Evolutionary conservation across 2,329 filamentous ascomycete species (phyloP).

Genomic region (Fusarium musae): DNA sequence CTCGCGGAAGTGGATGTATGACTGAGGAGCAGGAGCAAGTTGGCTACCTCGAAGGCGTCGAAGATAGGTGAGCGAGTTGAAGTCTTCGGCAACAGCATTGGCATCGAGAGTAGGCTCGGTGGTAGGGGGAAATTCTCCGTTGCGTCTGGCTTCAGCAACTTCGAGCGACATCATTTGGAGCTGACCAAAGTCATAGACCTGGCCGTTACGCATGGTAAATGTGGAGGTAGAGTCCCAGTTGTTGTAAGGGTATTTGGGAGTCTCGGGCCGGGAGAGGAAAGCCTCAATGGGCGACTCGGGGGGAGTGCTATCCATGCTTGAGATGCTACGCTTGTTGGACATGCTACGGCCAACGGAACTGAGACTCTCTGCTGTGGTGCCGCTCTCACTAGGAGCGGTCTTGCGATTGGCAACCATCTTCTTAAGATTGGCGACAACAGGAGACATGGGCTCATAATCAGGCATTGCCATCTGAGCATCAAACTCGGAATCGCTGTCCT

Average conservation of each 20-base stretch:
- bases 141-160: conserved; percentile 48
- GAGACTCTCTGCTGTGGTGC: not conserved
- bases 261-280: conserved; percentile 5
- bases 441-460: conserved; percentile 7
- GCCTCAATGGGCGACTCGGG: conserved; percentile 23
- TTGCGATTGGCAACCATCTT: conserved; percentile 5
- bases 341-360: not conserved
- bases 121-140: conserved; percentile 49
- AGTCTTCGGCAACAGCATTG: conserved; percentile 48
- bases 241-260: not conserved
- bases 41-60: conserved; percentile 39
- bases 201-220: not conserved
- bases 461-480: not conserved
- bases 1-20: conserved; percentile 44
- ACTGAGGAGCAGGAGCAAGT: conserved; percentile 16
- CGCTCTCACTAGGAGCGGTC: not conserved
- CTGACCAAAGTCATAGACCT: conserved; percentile 23
- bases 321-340: not conserved
- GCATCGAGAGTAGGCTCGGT: conserved; percentile 42
- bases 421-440: conserved; percentile 15
- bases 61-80: conserved; percentile 45
- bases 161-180: conserved; percentile 47
- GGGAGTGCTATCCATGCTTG: not conserved
- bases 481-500: not conserved
- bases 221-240: not conserved